Conservation (phyloP, 2,329 filamentous ascomycete genomes). For the Stenocarpella maydis region DNA sequence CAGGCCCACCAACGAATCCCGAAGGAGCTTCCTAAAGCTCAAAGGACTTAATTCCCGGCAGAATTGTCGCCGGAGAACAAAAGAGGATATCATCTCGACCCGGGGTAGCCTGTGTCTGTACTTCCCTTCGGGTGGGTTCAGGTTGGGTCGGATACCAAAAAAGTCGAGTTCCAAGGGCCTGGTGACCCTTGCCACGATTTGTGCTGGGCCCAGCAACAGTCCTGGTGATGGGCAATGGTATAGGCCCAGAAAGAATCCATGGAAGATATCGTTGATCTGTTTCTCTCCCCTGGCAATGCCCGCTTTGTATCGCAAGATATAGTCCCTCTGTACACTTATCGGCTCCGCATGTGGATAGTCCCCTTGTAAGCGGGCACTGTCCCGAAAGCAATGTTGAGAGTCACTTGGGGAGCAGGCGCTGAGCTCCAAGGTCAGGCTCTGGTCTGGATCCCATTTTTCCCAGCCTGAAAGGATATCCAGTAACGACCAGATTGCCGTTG, state of each 20-base stretch:
- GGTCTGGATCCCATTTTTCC: not conserved
- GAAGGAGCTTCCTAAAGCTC: not conserved
- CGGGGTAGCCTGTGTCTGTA: not conserved
- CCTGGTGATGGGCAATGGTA: not conserved
- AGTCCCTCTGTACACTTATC: not conserved
- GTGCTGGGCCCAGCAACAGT: not conserved
- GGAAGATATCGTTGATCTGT: not conserved
- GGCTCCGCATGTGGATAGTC: constrained; percentile 1
- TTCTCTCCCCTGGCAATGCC: not conserved
- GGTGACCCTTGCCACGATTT: not conserved
- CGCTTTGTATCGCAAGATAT: not conserved
- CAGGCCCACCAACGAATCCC: not conserved
- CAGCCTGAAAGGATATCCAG: constrained; percentile 7
- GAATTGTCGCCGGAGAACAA: constrained; percentile 8
- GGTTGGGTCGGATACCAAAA: not conserved
- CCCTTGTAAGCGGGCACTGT: not conserved
- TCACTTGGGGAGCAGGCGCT: constrained; percentile 22
- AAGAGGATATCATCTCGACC: constrained; percentile 5
- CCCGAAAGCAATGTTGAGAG: not conserved
- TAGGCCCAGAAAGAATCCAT: not conserved
- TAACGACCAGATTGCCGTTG: constrained; percentile 1
- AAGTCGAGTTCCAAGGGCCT: constrained; percentile 7
- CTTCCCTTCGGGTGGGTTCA: too few relatives aligned
- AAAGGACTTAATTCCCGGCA: not conserved
- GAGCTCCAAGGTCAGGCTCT: constrained; percentile 19